phyloP scores from a whole-genome alignment of 805 yeast genomes.

The Candida dajiaensis region DNA sequence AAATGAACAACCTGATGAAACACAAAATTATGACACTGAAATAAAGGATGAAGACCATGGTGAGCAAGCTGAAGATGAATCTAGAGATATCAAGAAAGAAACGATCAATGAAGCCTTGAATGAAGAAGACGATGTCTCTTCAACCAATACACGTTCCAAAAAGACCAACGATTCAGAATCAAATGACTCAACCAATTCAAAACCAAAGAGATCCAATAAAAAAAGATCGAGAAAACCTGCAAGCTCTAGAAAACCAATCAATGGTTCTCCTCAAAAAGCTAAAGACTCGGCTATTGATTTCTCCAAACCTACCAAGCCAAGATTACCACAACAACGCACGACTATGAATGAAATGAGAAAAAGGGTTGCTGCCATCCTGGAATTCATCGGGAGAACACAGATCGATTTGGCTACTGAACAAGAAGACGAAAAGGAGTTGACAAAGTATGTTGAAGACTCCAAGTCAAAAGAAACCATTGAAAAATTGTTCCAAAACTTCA shows the following conservation, averaged over 20 bases:
- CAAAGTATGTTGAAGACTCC: slow-evolving; percentile 40
- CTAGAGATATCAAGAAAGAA: not conserved
- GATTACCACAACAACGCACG: slow-evolving; percentile 71
- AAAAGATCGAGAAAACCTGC: slow-evolving; percentile 14
- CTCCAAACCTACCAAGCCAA: slow-evolving; percentile 74
- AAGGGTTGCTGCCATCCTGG: slow-evolving; percentile 84
- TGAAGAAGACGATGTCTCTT: slow-evolving; percentile 2
- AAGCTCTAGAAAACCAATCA: slow-evolving; percentile 2
- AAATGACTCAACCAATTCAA: slow-evolving; percentile 17
- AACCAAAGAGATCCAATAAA: slow-evolving; percentile 12
- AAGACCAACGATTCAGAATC: slow-evolving; percentile 13
- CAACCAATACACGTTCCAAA: not conserved
- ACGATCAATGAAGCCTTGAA: slow-evolving; percentile 5
- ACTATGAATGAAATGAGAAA: slow-evolving; percentile 80
- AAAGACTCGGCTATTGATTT: slow-evolving; percentile 37
- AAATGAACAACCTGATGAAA: not conserved
- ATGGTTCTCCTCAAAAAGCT: slow-evolving; percentile 4
- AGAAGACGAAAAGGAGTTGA: slow-evolving; percentile 44
- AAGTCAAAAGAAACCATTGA: slow-evolving; percentile 33
- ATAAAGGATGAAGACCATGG: slow-evolving; percentile 1
- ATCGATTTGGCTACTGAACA: slow-evolving; percentile 74
- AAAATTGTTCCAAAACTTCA: slow-evolving; percentile 42
- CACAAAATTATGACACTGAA: slow-evolving; percentile 2
- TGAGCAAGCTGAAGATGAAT: not conserved
- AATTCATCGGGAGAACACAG: slow-evolving; percentile 85